A percentile compares a stretch with the other conserved stretches of the same genome.
These are phyloP conservation scores for Lepidium campestre DNA, from an alignment of 441 rosid genomes.

Conservation along the genomic window DNA sequence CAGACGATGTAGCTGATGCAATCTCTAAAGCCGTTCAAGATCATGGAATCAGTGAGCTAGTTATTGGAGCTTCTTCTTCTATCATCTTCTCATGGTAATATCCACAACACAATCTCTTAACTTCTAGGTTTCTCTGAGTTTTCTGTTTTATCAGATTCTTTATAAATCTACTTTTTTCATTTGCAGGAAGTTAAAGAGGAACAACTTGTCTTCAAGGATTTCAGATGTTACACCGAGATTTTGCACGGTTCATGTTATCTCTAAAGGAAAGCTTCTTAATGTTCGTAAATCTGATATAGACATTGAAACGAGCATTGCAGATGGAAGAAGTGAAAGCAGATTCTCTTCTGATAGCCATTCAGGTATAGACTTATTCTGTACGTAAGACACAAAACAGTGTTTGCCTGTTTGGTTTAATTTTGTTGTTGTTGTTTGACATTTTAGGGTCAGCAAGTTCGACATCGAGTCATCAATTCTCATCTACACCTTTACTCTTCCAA, in stretches of 20 bases:
- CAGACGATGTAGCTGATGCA: conserved; percentile 66
- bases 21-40: conserved; percentile 64
- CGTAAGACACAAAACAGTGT: background rate
- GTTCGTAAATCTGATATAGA: conserved; percentile 74
- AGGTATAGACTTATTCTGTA: conserved; percentile 32
- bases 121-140: background rate
- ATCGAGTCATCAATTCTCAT: conserved; percentile 28
- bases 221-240: conserved; percentile 49
- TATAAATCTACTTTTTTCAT: background rate
- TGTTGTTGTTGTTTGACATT: background rate
- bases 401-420: background rate
- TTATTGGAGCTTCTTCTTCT: conserved; percentile 70
- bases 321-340: conserved; percentile 39
- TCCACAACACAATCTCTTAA: background rate
- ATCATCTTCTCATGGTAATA: conserved; percentile 61
- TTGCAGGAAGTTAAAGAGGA: conserved; percentile 39
- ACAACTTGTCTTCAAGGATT: conserved; percentile 53
- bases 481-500: conserved; percentile 24
- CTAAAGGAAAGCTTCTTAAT: conserved; percentile 65
- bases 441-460: conserved; percentile 20
- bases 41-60: conserved; percentile 55
- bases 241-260: conserved; percentile 69
- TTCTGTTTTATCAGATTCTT: background rate
- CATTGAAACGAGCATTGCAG: conserved; percentile 45
- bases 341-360: conserved; percentile 36